Conservation (phyloP, 805 yeast genomes). For the Torulaspora maleeae region DNA sequence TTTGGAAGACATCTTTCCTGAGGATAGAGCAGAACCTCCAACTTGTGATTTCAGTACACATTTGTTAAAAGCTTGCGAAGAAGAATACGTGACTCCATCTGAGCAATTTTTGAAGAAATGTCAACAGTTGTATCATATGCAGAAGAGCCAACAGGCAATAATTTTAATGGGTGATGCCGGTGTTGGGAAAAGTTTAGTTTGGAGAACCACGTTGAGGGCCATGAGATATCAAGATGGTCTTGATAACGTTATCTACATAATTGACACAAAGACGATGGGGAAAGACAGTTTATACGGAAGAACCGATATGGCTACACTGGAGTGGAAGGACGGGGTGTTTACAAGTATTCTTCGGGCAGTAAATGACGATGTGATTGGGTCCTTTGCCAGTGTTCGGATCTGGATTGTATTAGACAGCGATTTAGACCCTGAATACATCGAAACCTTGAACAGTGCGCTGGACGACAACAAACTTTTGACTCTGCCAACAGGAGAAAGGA, state of each 20-base stretch:
- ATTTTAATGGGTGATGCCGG: conserved; percentile 78
- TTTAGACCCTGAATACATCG: conserved; percentile 92
- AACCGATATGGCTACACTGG: conserved; percentile 72
- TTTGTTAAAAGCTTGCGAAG: conserved; percentile 30
- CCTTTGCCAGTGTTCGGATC: conserved; percentile 45
- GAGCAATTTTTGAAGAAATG: conserved; percentile 51
- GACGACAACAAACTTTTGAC: conserved; percentile 84
- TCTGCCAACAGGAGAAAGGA: conserved; percentile 83
- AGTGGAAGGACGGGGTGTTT: conserved; percentile 88
- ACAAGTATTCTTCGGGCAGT: conserved; percentile 62
- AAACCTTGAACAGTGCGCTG: conserved; percentile 79
- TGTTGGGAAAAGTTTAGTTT: conserved; percentile 61
- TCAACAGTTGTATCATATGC: conserved; percentile 58
- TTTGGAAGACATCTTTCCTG: conserved; percentile 13
- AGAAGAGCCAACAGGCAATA: conserved; percentile 64
- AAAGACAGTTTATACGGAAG: conserved; percentile 67
- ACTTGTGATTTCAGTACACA: conserved; percentile 7
- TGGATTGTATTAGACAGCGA: conserved; percentile 93
- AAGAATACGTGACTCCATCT: conserved; percentile 35
- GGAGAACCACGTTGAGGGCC: conserved; percentile 47
- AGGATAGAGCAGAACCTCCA: conserved; percentile 23
- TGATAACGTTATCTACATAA: conserved; percentile 41
- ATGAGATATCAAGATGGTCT: conserved; percentile 35
- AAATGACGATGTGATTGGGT: conserved; percentile 17
- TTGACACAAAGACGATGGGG: conserved; percentile 72